phyloP scores from a whole-genome alignment of 202 grass and related monocot species.

The Elaeis oleifera region DNA sequence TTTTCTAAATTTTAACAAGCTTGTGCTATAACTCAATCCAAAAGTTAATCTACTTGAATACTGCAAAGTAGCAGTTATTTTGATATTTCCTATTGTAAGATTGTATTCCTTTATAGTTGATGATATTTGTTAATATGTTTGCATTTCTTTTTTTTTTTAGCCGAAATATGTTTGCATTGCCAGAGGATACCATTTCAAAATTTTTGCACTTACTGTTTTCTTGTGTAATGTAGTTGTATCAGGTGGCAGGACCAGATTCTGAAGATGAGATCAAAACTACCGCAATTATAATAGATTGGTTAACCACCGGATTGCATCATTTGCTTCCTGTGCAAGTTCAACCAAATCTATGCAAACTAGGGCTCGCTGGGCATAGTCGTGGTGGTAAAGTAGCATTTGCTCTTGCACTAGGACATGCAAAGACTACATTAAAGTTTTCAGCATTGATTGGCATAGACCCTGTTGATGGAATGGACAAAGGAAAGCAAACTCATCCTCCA shows the following conservation, averaged over 20 bases:
- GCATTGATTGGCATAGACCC: conserved; percentile 68
- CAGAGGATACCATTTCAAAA: no score
- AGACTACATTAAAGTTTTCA: conserved; percentile 28
- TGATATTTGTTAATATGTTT: no score
- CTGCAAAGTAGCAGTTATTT: no score
- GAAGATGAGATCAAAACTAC: conserved; percentile 56
- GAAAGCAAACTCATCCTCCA: conserved; percentile 55
- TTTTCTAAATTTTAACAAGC: no score
- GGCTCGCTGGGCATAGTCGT: conserved; percentile 72
- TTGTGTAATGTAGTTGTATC: conserved; percentile 44
- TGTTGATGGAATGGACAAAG: conserved; percentile 65
- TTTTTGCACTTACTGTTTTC: no score
- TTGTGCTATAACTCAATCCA: no score
- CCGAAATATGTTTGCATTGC: no score
- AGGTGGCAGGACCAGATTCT: conserved; percentile 48
- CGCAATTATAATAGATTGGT: conserved; percentile 49
- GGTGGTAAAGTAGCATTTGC: conserved; percentile 82
- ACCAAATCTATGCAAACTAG: conserved; percentile 29
- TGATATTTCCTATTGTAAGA: no score
- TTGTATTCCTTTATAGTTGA: no score
- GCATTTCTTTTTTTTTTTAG: no score
- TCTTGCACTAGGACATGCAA: conserved; percentile 38
- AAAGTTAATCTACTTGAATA: no score
- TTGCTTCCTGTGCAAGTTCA: conserved; percentile 25
- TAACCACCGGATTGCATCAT: conserved; percentile 27